phyloP scores from a whole-genome alignment of 2,329 filamentous ascomycete genomes.

The Rhynchosporium graminicola region DNA sequence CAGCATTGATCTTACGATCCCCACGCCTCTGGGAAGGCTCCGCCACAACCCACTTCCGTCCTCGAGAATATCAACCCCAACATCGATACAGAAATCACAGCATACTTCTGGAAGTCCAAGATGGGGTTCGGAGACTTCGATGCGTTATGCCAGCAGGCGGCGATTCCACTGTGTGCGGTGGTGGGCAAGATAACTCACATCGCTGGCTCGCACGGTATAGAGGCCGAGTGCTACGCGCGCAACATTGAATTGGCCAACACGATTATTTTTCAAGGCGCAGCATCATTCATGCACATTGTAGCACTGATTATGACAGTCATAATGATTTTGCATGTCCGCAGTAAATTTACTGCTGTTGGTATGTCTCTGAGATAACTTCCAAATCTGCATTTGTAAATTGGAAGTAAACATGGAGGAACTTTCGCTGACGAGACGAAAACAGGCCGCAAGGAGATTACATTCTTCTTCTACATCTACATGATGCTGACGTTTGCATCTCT shows the following conservation, averaged over 20 bases:
- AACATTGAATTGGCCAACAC: conserved; percentile 97
- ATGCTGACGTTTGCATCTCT: conserved; percentile 85
- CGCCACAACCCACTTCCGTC: conserved; percentile 14
- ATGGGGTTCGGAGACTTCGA: conserved; percentile 94
- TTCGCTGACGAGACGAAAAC: conserved; percentile 24
- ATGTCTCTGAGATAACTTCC: conserved; percentile 42
- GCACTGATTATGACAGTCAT: conserved; percentile 90
- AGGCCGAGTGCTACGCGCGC: conserved; percentile 88
- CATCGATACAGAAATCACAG: conserved; percentile 19
- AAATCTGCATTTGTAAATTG: neutral
- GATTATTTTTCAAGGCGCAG: conserved; percentile 93
- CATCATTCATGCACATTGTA: conserved; percentile 88
- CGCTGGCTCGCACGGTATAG: conserved; percentile 71
- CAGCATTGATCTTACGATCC: conserved; percentile 17
- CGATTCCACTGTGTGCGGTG: conserved; percentile 83
- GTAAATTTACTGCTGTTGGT: conserved; percentile 98
- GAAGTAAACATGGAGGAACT: conserved; percentile 19
- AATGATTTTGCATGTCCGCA: conserved; percentile 96
- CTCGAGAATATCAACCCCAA: conserved; percentile 25
- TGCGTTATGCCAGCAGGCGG: conserved; percentile 78
- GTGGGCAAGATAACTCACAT: conserved; percentile 75
- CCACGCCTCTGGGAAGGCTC: conserved; percentile 14
- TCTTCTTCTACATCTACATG: conserved; percentile 98
- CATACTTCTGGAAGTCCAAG: neutral
- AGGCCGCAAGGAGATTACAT: conserved; percentile 70